Conservation (phyloP, 768 basidiomycete genomes). For the Vararia minispora region DNA sequence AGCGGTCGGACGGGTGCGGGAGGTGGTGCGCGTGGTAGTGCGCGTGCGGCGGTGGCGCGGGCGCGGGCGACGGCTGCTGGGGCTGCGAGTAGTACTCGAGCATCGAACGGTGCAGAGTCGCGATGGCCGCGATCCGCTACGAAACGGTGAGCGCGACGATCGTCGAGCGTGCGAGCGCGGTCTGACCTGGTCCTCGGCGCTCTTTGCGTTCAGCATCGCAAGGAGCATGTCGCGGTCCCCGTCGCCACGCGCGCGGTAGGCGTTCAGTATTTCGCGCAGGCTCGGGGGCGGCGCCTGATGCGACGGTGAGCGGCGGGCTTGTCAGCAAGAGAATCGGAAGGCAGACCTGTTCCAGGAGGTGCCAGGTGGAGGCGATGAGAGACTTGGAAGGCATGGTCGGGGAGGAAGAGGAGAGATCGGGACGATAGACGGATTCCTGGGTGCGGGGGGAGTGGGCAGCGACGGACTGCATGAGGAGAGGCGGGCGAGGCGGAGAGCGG, state of each 20-base stretch:
- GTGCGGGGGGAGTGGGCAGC: slow-evolving; percentile 8
- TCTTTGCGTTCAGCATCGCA: slow-evolving; percentile 85
- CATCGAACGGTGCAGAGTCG: slow-evolving; percentile 59
- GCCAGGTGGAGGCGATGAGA: slow-evolving; percentile 34
- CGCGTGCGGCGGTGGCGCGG: slow-evolving; percentile 1
- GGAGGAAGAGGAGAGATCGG: slow-evolving; percentile 7
- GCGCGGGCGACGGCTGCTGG: slow-evolving; percentile 5
- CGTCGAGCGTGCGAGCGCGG: background rate
- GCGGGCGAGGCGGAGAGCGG: background rate
- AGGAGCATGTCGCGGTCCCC: slow-evolving; percentile 89
- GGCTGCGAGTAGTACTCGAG: slow-evolving; percentile 40
- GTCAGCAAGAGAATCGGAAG: background rate
- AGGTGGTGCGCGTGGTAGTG: slow-evolving; percentile 1
- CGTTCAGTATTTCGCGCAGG: slow-evolving; percentile 76
- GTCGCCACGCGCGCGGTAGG: slow-evolving; percentile 78
- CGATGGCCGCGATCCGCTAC: slow-evolving; percentile 62
- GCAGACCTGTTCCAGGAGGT: slow-evolving; percentile 34
- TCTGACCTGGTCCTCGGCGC: slow-evolving; percentile 81
- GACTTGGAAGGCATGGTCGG: slow-evolving; percentile 11
- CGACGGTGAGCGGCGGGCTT: background rate
- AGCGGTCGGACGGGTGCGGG: slow-evolving; percentile 1
- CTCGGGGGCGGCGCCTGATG: slow-evolving; percentile 64
- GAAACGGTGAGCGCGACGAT: slow-evolving; percentile 7
- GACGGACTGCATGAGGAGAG: slow-evolving; percentile 12
- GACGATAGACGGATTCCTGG: background rate